A percentile compares a stretch with the other conserved stretches of the same genome.
These are phyloP conservation scores for Pisolithus thermaeus DNA, from an alignment of 1,284 basidiomycete genomes.

Conservation along the genomic window DNA sequence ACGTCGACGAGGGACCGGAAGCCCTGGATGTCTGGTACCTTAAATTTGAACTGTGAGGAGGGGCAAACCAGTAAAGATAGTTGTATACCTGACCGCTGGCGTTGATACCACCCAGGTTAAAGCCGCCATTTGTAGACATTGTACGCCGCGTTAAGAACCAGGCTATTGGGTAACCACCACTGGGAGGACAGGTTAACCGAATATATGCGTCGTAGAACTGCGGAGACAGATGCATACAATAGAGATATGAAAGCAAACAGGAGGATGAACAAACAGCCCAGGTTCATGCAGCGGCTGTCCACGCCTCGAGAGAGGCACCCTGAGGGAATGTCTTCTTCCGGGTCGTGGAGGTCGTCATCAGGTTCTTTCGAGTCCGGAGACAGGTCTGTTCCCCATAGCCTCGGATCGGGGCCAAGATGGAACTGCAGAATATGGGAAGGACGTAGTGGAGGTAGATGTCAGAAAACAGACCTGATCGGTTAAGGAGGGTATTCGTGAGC, in stretches of 20 bases:
- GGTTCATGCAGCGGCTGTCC: constrained; percentile 52
- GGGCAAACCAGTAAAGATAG: background rate
- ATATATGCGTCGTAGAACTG: constrained; percentile 5
- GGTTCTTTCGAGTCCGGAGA: constrained; percentile 43
- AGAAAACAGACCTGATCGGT: constrained; percentile 18
- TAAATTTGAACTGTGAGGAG: constrained; percentile 24
- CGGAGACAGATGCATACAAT: constrained; percentile 39
- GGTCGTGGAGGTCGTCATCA: constrained; percentile 55
- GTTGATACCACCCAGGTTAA: constrained; percentile 71
- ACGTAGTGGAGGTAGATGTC: background rate
- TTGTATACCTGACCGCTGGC: constrained; percentile 57
- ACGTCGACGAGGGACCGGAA: constrained; percentile 60
- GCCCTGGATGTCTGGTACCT: constrained; percentile 47
- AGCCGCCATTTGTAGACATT: constrained; percentile 38
- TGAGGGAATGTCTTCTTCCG: constrained; percentile 29
- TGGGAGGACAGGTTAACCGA: constrained; percentile 16
- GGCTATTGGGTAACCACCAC: constrained; percentile 50
- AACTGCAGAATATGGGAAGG: constrained; percentile 31
- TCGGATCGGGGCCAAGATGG: constrained; percentile 47
- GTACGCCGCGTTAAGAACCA: constrained; percentile 40
- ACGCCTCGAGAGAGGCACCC: constrained; percentile 29
- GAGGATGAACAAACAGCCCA: constrained; percentile 59
- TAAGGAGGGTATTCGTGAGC: constrained; percentile 12
- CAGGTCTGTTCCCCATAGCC: constrained; percentile 46
- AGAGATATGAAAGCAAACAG: constrained; percentile 42